Evolutionary conservation across 2,329 filamentous ascomycete species (phyloP), one percentile per base, ranked within the genome.

Genomic region (Ambrosiella cleistominuta): DNA sequence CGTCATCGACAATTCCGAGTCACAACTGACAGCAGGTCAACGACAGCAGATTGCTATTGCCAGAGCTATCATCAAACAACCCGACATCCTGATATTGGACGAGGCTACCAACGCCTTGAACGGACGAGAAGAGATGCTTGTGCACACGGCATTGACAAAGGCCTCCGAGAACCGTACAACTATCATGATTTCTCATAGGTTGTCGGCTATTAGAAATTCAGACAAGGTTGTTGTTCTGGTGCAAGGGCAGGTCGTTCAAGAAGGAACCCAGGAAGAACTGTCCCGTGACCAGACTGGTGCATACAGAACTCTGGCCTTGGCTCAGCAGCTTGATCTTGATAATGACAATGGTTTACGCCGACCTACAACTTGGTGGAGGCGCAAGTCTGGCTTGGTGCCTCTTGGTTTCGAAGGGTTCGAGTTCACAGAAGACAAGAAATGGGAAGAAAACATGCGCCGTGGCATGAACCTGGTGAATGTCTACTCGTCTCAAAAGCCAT

Each of bases 191-290:
- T 81, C 82, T 0, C 79, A 82, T 66, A 69, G 76, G 3, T 68
- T 82, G 1, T 73, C 74, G 0, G 80, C 77, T 0, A 77, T 80
- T 56, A 73, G 73, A 60, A 71, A 77, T 52, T 81, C 82, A 0
- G 79, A 85, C 63, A 76, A 79, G 52, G 84, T 85, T 38, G 69
- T 84, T 2, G 81, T 85, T 1, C 69, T 85, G 63, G 76, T 83
- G 54, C 78, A 83, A 63, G 88, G 88, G 1, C 70, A 75, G 56
- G 71, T 80, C 1, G 68, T 79, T 2, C 80, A 85, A 66, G 69
- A 78, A 63, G 81, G 81, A 0, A 79, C 74, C 0, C 81, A 83
- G 56, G 72, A 78, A 7, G 71, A 77, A 44, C 69, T 84, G 0
- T 66, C 82, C 7, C 63, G 66, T 1, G 66, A 67, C n/a, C 66